Percentiles rank a stretch among this genome's conserved stretches.
Conservation (phyloP, 164 flowering plant genomes). For the Houttuynia cordata region DNA sequence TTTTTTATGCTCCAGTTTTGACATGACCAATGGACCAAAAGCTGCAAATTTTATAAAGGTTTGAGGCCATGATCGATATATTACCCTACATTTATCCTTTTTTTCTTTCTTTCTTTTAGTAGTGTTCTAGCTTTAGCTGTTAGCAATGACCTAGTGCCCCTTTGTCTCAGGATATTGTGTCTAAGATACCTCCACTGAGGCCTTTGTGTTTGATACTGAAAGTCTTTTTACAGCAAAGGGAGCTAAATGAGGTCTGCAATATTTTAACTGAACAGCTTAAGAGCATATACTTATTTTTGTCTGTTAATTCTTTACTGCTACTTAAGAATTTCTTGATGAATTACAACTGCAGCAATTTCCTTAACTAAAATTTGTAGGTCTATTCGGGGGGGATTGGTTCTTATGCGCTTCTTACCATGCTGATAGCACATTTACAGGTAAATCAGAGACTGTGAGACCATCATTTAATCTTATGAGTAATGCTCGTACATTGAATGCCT, state of each 20-base stretch:
- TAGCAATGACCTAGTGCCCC: not conserved
- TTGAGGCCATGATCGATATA: not conserved
- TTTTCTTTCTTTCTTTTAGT: not conserved
- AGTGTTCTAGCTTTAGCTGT: not conserved
- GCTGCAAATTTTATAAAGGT: conserved; percentile 94
- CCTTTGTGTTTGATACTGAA: conserved; percentile 92
- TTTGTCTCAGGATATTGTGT: conserved; percentile 47
- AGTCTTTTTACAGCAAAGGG: conserved; percentile 92
- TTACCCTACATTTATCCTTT: not conserved
- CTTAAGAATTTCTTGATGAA: too few relatives aligned
- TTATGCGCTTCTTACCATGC: conserved; percentile 85
- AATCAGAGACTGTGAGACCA: not conserved
- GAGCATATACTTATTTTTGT: not conserved
- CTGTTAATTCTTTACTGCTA: not conserved
- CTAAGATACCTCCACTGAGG: conserved; percentile 63
- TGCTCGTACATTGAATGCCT: too few relatives aligned
- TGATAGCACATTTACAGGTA: conserved; percentile 83
- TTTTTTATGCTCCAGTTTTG: conserved; percentile 72
- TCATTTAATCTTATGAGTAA: too few relatives aligned
- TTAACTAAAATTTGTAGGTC: conserved; percentile 35
- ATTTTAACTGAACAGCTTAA: too few relatives aligned
- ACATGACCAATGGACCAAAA: conserved; percentile 76
- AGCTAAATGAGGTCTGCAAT: conserved; percentile 75
- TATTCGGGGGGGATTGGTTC: conserved; percentile 98
- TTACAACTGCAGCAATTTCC: not conserved